These are phyloP conservation scores for Eremochloa ophiuroides DNA, from an alignment of 176 grass and related monocot genomes.

Conservation along the genomic window DNA sequence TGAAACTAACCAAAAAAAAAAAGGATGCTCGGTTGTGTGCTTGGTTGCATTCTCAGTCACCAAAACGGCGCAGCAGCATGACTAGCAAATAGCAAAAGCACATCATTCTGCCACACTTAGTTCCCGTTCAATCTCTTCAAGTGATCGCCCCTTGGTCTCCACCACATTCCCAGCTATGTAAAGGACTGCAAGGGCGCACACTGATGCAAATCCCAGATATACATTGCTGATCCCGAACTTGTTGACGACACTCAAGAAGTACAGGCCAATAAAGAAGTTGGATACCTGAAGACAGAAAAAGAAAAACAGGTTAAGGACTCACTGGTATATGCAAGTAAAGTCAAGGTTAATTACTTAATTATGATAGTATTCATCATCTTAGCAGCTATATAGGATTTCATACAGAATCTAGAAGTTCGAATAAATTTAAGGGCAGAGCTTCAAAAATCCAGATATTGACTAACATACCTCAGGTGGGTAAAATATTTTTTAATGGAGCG, in stretches of 20 bases:
- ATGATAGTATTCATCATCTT: not conserved
- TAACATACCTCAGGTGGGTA: not conserved
- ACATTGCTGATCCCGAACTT: constrained; percentile 80
- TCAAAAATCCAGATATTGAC: not conserved
- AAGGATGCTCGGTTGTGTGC: not conserved
- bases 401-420: not conserved
- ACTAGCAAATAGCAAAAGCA: not conserved
- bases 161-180: constrained; percentile 91
- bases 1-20: too few relatives aligned
- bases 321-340: not conserved
- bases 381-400: not conserved
- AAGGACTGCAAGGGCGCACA: constrained; percentile 71
- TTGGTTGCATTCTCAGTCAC: not conserved
- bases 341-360: not conserved
- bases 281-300: constrained; percentile 45
- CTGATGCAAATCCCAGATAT: constrained; percentile 80
- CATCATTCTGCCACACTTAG: constrained; percentile 39
- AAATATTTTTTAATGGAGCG: not conserved
- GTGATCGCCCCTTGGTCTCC: constrained; percentile 84
- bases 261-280: constrained; percentile 95
- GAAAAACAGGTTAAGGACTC: not conserved
- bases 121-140: constrained; percentile 88
- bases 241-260: constrained; percentile 91
- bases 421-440: not conserved
- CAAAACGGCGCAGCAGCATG: not conserved